Percentiles rank a stretch among this genome's conserved stretches.
phyloP scores from a whole-genome alignment of 2,329 filamentous ascomycete species.

The Arthrobotrys musiformis region DNA sequence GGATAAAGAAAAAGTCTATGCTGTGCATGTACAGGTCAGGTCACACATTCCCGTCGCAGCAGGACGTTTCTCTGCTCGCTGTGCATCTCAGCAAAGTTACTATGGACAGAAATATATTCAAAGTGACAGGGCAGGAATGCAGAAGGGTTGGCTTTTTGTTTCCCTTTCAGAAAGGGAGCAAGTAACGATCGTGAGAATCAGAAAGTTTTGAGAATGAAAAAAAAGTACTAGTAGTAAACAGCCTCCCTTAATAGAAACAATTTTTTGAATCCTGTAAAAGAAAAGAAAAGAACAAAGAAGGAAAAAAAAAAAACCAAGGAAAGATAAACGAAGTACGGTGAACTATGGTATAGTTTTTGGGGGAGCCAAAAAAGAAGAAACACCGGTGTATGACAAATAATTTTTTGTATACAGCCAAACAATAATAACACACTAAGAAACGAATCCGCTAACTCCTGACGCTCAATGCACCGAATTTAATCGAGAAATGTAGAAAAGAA shows the following conservation, averaged over 20 bases:
- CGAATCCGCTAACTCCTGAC: slow-evolving; percentile 52
- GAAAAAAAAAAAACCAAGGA: not conserved
- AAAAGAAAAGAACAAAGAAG: not conserved
- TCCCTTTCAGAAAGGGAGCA: too few species aligned
- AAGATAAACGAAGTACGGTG: slow-evolving; percentile 37
- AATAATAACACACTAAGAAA: not conserved
- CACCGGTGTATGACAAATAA: slow-evolving; percentile 51
- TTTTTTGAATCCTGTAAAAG: slow-evolving; percentile 23
- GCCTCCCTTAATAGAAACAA: slow-evolving; percentile 40
- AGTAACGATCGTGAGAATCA: slow-evolving; percentile 10
- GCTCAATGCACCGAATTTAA: slow-evolving; percentile 53
- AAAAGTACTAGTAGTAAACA: slow-evolving; percentile 19
- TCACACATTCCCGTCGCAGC: slow-evolving; percentile 31
- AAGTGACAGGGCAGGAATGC: not conserved
- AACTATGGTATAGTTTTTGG: slow-evolving; percentile 53
- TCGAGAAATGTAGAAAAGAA: not conserved
- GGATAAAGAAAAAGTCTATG: slow-evolving; percentile 29
- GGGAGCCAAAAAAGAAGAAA: slow-evolving; percentile 27
- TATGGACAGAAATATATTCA: slow-evolving; percentile 16
- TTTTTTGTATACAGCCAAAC: slow-evolving; percentile 48
- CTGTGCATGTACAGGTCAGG: slow-evolving; percentile 28
- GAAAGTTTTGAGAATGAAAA: not conserved
- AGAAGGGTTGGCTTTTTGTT: not conserved
- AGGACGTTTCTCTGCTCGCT: slow-evolving; percentile 10
- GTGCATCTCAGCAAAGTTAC: slow-evolving; percentile 2